Percentiles rank a stretch among this genome's conserved stretches.
Conservation (phyloP, 352 stramenopile genomes). For the Globisporangium cystogenes region DNA sequence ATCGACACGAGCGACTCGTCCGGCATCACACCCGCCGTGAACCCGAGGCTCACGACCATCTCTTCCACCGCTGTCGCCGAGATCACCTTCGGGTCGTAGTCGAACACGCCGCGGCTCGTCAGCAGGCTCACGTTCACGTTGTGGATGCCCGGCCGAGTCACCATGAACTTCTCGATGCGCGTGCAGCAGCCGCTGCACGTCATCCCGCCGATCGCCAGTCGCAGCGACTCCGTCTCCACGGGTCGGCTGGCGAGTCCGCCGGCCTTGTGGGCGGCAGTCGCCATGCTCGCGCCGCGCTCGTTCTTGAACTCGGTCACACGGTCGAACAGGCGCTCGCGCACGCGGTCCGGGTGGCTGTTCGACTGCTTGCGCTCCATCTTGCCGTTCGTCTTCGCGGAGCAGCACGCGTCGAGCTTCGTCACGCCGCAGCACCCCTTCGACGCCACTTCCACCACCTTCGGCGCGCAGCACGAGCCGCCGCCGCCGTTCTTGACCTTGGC, state of each 20-base stretch:
- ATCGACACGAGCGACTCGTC: constrained; percentile 48
- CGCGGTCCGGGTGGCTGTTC: constrained; percentile 7
- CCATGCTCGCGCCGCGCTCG: constrained; percentile 16
- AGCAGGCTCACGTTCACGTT: constrained; percentile 62
- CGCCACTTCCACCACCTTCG: background rate
- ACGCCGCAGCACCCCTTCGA: constrained; percentile 2
- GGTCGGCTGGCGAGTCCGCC: background rate
- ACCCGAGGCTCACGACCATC: constrained; percentile 61
- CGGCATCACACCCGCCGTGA: constrained; percentile 48
- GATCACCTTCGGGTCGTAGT: constrained; percentile 36
- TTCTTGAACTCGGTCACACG: constrained; percentile 35
- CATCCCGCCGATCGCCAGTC: constrained; percentile 74
- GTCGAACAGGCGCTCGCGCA: constrained; percentile 28
- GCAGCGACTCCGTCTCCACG: constrained; percentile 18
- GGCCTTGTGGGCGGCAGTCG: background rate
- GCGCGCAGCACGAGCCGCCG: constrained; percentile 1
- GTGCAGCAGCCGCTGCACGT: constrained; percentile 84
- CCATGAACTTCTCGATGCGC: constrained; percentile 77
- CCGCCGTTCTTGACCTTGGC: background rate
- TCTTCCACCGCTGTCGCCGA: constrained; percentile 58
- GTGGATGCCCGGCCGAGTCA: constrained; percentile 40
- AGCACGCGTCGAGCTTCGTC: background rate
- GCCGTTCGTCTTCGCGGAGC: background rate
- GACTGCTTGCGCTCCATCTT: constrained; percentile 1
- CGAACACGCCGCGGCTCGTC: constrained; percentile 45